Evolutionary conservation across 148 eudicot genomes (phyloP).

Genomic region (Oxyria digyna): DNA sequence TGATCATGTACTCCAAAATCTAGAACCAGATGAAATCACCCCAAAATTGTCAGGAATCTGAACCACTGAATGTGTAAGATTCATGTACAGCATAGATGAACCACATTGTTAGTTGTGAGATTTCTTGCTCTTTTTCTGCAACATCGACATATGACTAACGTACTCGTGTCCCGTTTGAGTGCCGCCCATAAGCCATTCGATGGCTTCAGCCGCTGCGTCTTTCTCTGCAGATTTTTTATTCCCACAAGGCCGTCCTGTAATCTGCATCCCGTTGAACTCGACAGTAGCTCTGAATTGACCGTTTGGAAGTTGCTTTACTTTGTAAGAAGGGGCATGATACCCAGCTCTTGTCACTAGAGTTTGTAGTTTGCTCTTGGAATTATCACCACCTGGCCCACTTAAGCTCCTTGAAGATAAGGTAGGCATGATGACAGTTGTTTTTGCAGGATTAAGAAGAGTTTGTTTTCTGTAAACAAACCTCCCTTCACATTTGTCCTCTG

Average conservation of each 20-base stretch:
- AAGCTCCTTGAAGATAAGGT: conserved; percentile 34
- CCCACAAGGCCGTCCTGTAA: conserved; percentile 63
- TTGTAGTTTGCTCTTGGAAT: conserved; percentile 86
- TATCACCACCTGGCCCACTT: conserved; percentile 94
- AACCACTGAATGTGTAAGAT: background rate
- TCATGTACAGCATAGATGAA: background rate
- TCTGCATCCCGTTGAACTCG: conserved; percentile 75
- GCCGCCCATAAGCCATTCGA: conserved; percentile 60
- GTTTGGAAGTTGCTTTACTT: conserved; percentile 46
- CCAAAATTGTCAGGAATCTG: background rate
- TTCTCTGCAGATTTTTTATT: conserved; percentile 93
- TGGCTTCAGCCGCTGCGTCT: conserved; percentile 95
- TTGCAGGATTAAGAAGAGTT: conserved; percentile 24
- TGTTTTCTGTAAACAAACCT: conserved; percentile 61
- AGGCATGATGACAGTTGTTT: conserved; percentile 23
- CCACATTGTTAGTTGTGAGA: conserved; percentile 22
- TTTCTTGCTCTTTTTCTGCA: conserved; percentile 80
- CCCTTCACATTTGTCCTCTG: conserved; percentile 65
- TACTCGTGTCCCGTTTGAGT: conserved; percentile 39
- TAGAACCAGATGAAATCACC: background rate
- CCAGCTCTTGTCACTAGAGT: conserved; percentile 82
- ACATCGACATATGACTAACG: conserved; percentile 57
- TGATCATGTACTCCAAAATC: background rate
- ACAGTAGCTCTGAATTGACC: conserved; percentile 64
- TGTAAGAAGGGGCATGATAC: conserved; percentile 50